phyloP scores from a whole-genome alignment of 2,329 filamentous ascomycete genomes.

The Ophiostoma australiae region DNA sequence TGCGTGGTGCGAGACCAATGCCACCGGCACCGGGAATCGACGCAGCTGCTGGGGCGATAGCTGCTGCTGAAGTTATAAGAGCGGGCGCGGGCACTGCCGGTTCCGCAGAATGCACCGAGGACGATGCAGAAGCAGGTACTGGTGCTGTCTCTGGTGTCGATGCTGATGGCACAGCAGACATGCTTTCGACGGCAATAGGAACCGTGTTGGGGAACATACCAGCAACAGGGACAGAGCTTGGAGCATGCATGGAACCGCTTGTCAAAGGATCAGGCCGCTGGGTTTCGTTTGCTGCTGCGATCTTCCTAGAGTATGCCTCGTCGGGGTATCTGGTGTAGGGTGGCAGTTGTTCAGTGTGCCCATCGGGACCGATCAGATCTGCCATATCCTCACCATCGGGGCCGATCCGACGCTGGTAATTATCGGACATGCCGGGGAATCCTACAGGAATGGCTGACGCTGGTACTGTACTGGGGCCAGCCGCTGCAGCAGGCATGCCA shows the following conservation, averaged over 20 bases:
- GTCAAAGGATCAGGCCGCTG: slow-evolving; percentile 18
- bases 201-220: neutral
- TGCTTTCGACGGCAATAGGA: slow-evolving; percentile 20
- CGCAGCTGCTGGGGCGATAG: neutral
- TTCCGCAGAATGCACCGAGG: neutral
- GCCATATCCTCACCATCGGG: slow-evolving; percentile 82
- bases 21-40: slow-evolving; percentile 55
- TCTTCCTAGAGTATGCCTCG: slow-evolving; percentile 57
- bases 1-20: slow-evolving; percentile 55
- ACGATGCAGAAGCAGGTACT: neutral
- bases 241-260: neutral
- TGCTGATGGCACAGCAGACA: slow-evolving; percentile 14
- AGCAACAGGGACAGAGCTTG: slow-evolving; percentile 16
- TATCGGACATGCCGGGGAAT: slow-evolving; percentile 62
- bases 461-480: slow-evolving; percentile 36
- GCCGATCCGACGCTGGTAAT: slow-evolving; percentile 67
- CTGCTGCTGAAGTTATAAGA: slow-evolving; percentile 1
- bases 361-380: slow-evolving; percentile 80
- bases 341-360: slow-evolving; percentile 84
- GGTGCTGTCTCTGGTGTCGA: slow-evolving; percentile 16
- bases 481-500: neutral
- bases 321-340: slow-evolving; percentile 89
- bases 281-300: slow-evolving; percentile 33
- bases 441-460: slow-evolving; percentile 57
- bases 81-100: slow-evolving; percentile 2